Percentiles rank a stretch among this genome's conserved stretches.
These are phyloP conservation scores for Cladophialophora bantiana DNA, from an alignment of 2,329 filamentous ascomycete genomes.

Conservation along the genomic window DNA sequence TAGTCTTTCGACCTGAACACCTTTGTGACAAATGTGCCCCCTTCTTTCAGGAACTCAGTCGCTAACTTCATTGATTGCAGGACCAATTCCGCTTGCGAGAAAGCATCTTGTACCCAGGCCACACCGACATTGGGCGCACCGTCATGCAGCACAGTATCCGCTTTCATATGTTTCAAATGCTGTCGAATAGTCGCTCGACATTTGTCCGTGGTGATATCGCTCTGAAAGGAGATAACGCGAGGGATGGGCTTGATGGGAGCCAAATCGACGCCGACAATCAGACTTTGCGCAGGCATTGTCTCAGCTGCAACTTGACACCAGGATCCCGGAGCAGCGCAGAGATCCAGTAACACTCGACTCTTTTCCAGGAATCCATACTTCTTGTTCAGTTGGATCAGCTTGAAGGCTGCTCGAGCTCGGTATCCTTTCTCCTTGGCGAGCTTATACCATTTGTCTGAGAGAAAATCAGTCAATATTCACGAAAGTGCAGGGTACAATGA, in stretches of 20 bases:
- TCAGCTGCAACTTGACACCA: slow-evolving; percentile 98
- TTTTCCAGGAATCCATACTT: slow-evolving; percentile 98
- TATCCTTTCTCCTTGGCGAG: slow-evolving; percentile 99
- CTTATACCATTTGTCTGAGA: slow-evolving; percentile 97
- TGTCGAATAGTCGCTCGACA: slow-evolving; percentile 87
- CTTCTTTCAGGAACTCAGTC: slow-evolving; percentile 87
- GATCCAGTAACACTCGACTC: slow-evolving; percentile 94
- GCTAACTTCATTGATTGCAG: slow-evolving; percentile 91
- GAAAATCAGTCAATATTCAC: slow-evolving; percentile 14
- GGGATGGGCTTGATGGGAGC: slow-evolving; percentile 95
- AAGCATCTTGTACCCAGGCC: slow-evolving; percentile 97
- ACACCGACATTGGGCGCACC: slow-evolving; percentile 98
- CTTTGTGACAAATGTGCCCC: slow-evolving; percentile 95
- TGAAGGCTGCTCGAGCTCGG: slow-evolving; percentile 93
- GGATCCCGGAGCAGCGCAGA: slow-evolving; percentile 95
- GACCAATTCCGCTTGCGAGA: slow-evolving; percentile 93
- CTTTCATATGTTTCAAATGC: slow-evolving; percentile 95
- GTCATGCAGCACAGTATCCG: slow-evolving; percentile 93
- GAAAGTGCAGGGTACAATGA: slow-evolving; percentile 7
- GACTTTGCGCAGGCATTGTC: slow-evolving; percentile 86
- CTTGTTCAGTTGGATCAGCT: slow-evolving; percentile 97
- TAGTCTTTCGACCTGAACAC: slow-evolving; percentile 98
- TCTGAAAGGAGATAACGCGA: slow-evolving; percentile 92
- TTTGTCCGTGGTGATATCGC: slow-evolving; percentile 97
- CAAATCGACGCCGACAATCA: slow-evolving; percentile 94